Evolutionary conservation across 345 rosid genomes (phyloP).

Genomic region (Durio zibethinus): DNA sequence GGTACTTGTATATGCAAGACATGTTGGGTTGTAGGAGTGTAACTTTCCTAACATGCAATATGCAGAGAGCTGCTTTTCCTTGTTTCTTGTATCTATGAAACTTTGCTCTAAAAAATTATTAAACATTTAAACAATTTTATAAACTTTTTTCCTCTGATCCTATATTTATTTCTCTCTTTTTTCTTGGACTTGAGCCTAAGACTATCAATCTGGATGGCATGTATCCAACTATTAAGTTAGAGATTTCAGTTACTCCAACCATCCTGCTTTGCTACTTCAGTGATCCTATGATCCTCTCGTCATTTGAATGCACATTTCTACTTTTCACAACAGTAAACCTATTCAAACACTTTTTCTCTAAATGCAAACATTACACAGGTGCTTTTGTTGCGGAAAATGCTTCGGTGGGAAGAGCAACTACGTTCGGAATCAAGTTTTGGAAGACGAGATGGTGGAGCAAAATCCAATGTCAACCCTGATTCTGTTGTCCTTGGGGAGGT

Average conservation of each 20-base stretch:
- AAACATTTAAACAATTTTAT: neutral
- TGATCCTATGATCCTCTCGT: neutral
- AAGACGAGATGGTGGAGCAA: constrained; percentile 22
- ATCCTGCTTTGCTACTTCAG: neutral
- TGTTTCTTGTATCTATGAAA: neutral
- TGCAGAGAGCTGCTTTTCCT: neutral
- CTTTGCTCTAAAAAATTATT: neutral
- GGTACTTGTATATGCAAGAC: neutral
- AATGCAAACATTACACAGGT: constrained; percentile 33
- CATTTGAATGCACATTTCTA: neutral
- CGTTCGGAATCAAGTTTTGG: constrained; percentile 41
- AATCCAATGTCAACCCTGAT: constrained; percentile 8
- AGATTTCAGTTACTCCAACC: neutral
- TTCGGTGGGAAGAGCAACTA: constrained; percentile 68
- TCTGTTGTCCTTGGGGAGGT: constrained; percentile 49
- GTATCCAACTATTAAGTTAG: neutral
- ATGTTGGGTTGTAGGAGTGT: neutral
- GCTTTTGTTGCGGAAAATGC: constrained; percentile 65
- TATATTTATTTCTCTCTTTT: neutral
- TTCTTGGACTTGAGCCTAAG: neutral
- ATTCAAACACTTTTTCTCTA: neutral
- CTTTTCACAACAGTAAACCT: neutral
- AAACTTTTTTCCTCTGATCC: neutral
- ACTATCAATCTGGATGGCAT: neutral
- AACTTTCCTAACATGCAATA: neutral